phyloP scores from a whole-genome alignment of 495 filamentous ascomycete species.

The Daldinia concentrica region DNA sequence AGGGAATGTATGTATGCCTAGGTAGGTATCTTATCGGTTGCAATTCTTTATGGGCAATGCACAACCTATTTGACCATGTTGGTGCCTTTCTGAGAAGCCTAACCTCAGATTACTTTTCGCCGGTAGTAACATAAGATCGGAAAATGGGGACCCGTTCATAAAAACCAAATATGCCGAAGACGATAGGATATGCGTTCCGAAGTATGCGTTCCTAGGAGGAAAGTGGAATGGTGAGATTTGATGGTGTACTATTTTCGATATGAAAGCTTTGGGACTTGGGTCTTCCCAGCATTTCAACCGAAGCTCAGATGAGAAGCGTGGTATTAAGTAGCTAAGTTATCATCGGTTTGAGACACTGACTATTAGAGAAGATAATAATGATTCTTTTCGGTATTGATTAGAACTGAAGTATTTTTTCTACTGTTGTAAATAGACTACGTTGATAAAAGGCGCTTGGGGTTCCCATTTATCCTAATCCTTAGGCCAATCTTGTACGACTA shows the following conservation, averaged over 20 bases:
- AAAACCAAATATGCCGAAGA: not conserved
- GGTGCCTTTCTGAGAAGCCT: not conserved
- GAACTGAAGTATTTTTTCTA: no score
- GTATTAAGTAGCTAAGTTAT: not conserved
- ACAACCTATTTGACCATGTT: not conserved
- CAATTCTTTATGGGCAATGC: no score
- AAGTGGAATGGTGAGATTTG: not conserved
- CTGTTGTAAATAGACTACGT: no score
- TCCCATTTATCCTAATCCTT: not conserved
- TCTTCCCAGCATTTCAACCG: not conserved
- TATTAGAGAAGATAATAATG: no score
- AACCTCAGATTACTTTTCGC: no score
- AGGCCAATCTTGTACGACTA: not conserved
- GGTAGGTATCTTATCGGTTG: not conserved
- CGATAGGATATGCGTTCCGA: no score
- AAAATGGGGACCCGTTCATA: not conserved
- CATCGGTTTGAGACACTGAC: no score
- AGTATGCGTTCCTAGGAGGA: not conserved
- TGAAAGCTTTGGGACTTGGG: not conserved
- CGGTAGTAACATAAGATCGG: not conserved
- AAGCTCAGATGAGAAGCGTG: not conserved
- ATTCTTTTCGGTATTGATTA: no score
- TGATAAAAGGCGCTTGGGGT: not conserved
- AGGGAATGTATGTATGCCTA: not conserved
- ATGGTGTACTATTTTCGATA: not conserved